Percentiles rank a stretch among this genome's conserved stretches.
These are phyloP conservation scores for Kondoa subrosea DNA, from an alignment of 768 basidiomycete genomes.

Conservation along the genomic window DNA sequence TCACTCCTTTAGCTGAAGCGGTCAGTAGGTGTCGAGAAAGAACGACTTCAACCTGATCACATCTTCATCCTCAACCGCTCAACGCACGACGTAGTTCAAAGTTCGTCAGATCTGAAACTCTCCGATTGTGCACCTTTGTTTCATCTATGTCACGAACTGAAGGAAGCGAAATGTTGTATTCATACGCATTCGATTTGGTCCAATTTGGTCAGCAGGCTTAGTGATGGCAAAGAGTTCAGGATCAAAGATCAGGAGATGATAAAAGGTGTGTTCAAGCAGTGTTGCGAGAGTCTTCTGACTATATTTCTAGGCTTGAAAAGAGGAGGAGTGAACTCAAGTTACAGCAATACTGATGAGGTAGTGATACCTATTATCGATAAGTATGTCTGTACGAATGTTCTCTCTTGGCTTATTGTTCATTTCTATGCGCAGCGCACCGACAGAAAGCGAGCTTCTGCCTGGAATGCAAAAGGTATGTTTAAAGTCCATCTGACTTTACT, in stretches of 20 bases:
- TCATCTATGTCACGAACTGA: not conserved
- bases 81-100: not conserved
- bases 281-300: not conserved
- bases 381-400: not conserved
- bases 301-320: not conserved
- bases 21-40: not conserved
- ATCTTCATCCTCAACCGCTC: not conserved
- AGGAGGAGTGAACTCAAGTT: not conserved
- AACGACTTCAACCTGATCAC: not conserved
- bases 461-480: not conserved
- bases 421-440: not conserved
- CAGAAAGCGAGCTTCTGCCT: not conserved
- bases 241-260: not conserved
- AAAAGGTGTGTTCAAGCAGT: not conserved
- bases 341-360: not conserved
- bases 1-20: not conserved
- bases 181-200: not conserved
- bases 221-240: not conserved
- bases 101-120: not conserved
- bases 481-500: not conserved
- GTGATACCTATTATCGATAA: not conserved
- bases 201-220: not conserved
- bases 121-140: not conserved
- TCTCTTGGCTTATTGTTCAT: too few relatives aligned
- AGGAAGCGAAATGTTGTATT: not conserved